A percentile compares a stretch with the other conserved stretches of the same genome.
These are phyloP conservation scores for Talaromyces sp. DNA, from an alignment of 2,329 filamentous ascomycete genomes.

Conservation along the genomic window DNA sequence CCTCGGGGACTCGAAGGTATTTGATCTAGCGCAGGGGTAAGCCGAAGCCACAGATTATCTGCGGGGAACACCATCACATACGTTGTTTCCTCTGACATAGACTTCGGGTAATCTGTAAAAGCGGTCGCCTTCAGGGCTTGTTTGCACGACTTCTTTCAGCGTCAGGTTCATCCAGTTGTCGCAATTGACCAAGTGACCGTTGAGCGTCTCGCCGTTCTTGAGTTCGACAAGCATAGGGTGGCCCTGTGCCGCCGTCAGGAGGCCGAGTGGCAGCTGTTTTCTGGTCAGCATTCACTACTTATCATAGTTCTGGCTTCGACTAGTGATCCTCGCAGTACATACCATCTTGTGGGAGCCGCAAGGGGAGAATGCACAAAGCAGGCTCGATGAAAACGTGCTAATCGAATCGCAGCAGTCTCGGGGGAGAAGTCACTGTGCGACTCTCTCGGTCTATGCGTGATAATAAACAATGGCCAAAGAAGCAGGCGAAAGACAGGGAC, in stretches of 20 bases:
- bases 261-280: slow-evolving; percentile 54
- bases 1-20: slow-evolving; percentile 92
- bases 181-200: slow-evolving; percentile 92
- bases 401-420: neutral
- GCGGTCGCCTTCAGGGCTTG: slow-evolving; percentile 88
- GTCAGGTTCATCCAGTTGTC: slow-evolving; percentile 99
- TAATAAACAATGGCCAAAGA: neutral
- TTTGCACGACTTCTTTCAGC: slow-evolving; percentile 94
- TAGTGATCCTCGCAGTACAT: neutral
- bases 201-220: slow-evolving; percentile 95
- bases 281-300: neutral
- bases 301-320: neutral
- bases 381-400: neutral
- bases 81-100: slow-evolving; percentile 96
- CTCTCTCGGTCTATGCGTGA: neutral
- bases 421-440: neutral
- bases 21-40: slow-evolving; percentile 67
- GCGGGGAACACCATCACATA: slow-evolving; percentile 43
- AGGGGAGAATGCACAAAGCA: neutral
- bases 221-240: slow-evolving; percentile 97
- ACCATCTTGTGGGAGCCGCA: neutral
- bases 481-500: neutral
- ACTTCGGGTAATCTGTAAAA: slow-evolving; percentile 90
- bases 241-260: slow-evolving; percentile 92
- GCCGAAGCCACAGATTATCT: neutral